These are phyloP conservation scores for Penicillium carneum DNA, from an alignment of 2,329 filamentous ascomycete genomes.

Conservation along the genomic window DNA sequence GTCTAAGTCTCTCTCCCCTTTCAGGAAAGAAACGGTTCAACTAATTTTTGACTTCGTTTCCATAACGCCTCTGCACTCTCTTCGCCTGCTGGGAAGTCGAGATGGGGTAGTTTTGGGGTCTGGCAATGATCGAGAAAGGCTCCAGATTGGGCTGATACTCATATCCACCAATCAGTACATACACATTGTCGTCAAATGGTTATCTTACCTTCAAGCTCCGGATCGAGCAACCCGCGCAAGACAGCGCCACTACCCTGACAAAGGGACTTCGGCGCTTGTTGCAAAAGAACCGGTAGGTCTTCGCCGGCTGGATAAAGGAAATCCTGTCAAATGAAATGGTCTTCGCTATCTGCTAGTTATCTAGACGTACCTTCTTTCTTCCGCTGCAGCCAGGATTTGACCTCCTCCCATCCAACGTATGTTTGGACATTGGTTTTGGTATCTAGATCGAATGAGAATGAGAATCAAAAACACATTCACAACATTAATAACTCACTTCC, in stretches of 20 bases:
- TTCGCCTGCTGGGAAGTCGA: conserved; percentile 40
- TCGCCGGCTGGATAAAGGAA: conserved; percentile 26
- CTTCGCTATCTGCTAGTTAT: not conserved
- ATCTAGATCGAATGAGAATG: conserved; percentile 24
- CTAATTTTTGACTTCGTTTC: conserved; percentile 42
- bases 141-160: conserved; percentile 31
- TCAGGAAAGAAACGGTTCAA: conserved; percentile 25
- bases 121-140: conserved; percentile 38
- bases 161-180: conserved; percentile 1
- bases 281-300: conserved; percentile 34
- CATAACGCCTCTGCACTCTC: conserved; percentile 42
- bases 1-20: not conserved
- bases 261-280: conserved; percentile 37
- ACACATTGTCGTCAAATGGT: not conserved
- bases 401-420: conserved; percentile 30
- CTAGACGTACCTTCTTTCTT: conserved; percentile 34
- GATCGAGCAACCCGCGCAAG: conserved; percentile 38
- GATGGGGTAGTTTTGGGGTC: conserved; percentile 27
- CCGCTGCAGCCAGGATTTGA: conserved; percentile 34
- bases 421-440: conserved; percentile 36
- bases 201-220: conserved; percentile 32
- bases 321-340: not conserved
- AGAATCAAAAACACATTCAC: not conserved
- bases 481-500: conserved; percentile 32
- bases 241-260: conserved; percentile 34